Percentiles rank a stretch among this genome's conserved stretches.
Conservation (phyloP, 257 asterid species). For the Solanum appendiculatum region DNA sequence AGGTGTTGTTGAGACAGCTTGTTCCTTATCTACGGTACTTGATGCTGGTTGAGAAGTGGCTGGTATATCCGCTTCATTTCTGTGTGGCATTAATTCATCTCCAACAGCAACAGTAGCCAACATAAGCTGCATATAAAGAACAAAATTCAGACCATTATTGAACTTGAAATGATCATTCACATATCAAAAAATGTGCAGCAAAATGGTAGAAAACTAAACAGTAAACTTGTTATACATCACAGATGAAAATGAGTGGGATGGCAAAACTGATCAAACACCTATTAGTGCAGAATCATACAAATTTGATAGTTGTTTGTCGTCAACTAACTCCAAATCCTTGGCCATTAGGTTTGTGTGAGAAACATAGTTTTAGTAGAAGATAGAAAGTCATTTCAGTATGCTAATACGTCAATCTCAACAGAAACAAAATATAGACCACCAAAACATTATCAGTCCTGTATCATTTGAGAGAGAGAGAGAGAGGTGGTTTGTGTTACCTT, state of each 20-base stretch:
- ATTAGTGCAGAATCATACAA: background rate
- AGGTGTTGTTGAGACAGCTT: constrained; percentile 48
- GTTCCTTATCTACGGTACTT: constrained; percentile 25
- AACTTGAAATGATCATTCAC: background rate
- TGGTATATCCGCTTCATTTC: constrained; percentile 13
- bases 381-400: background rate
- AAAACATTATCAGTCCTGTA: background rate
- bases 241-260: background rate
- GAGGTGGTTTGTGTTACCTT: constrained; percentile 38
- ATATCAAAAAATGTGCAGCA: background rate
- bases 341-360: background rate
- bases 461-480: background rate
- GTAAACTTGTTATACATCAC: background rate
- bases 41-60: constrained; percentile 13
- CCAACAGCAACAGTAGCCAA: constrained; percentile 54
- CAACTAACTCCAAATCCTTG: background rate
- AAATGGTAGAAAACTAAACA: background rate
- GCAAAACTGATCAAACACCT: background rate
- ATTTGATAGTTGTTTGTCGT: background rate
- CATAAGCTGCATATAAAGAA: constrained; percentile 51
- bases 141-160: background rate
- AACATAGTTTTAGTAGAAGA: background rate
- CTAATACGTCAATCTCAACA: background rate
- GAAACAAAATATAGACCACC: background rate
- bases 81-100: constrained; percentile 87